These are phyloP conservation scores for Haplosporangium sp. DNA, from an alignment of 371 early-diverging fungal species.

Conservation along the genomic window DNA sequence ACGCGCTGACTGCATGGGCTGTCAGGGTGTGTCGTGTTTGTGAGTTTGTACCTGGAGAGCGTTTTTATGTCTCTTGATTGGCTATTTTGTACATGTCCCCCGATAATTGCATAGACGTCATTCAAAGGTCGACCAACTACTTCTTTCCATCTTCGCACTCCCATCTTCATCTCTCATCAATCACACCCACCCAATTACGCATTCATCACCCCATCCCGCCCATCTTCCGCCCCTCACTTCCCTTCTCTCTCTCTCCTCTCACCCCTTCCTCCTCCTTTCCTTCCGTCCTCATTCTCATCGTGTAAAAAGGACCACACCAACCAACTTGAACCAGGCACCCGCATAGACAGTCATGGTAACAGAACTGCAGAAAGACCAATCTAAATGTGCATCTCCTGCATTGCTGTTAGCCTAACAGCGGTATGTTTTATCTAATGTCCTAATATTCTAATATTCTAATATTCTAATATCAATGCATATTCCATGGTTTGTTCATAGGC, in stretches of 20 bases:
- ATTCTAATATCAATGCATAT: background rate
- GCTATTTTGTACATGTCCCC: no score
- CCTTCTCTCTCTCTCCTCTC: background rate
- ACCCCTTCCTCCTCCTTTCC: background rate
- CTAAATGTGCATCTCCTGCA: background rate
- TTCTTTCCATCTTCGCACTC: background rate
- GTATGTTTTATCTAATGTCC: background rate
- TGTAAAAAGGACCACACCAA: background rate
- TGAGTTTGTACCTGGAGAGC: no score
- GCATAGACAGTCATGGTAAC: constrained; percentile 25
- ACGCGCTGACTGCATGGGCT: no score
- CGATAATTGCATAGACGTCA: no score
- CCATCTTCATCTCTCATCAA: background rate
- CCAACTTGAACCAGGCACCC: background rate
- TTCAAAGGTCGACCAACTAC: no score
- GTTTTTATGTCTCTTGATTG: no score
- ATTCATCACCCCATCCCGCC: background rate
- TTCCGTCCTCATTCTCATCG: background rate
- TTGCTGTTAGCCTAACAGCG: no score
- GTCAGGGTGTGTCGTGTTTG: no score
- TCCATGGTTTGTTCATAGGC: constrained; percentile 15
- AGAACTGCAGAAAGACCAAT: no score
- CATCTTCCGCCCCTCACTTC: constrained; percentile 1
- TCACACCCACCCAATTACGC: background rate
- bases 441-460: background rate